Conservation (phyloP, 2,329 filamentous ascomycete genomes). For the Clonostachys sp. region DNA sequence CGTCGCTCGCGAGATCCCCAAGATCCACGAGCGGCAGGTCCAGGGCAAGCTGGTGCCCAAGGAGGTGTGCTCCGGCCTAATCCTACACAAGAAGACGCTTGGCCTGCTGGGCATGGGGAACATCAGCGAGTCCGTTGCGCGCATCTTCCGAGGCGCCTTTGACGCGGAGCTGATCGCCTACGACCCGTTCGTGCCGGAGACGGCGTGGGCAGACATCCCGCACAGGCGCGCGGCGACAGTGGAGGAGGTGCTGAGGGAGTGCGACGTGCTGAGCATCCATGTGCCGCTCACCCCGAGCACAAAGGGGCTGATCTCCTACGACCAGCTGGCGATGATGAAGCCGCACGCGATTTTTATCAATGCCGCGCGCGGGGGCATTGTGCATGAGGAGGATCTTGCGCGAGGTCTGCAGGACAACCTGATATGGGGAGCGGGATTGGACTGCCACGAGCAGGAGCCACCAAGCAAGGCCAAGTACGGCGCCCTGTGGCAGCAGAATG, state of each 20-base stretch:
- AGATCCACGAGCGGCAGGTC: constrained; percentile 20
- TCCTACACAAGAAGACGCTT: constrained; percentile 23
- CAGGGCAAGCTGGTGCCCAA: constrained; percentile 23
- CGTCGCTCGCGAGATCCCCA: constrained; percentile 22
- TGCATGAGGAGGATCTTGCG: constrained; percentile 27
- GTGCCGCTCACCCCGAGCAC: constrained; percentile 27
- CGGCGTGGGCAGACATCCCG: constrained; percentile 23
- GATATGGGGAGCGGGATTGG: constrained; percentile 31
- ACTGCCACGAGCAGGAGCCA: constrained; percentile 32
- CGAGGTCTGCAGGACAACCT: constrained; percentile 20
- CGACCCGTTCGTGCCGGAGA: constrained; percentile 22
- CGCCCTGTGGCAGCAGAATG: constrained; percentile 23
- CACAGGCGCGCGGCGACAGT: constrained; percentile 20
- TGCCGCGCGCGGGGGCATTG: constrained; percentile 29
- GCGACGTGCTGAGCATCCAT: constrained; percentile 29
- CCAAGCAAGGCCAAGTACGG: constrained; percentile 25
- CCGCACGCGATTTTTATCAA: constrained; percentile 30
- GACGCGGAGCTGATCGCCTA: constrained; percentile 25
- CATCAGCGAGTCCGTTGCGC: constrained; percentile 26
- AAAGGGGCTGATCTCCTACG: constrained; percentile 19
- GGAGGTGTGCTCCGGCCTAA: constrained; percentile 32
- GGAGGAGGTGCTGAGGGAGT: constrained; percentile 19
- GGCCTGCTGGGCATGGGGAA: constrained; percentile 33
- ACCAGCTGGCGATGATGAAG: constrained; percentile 27
- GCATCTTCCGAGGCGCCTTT: constrained; percentile 27